Conservation (phyloP, 352 stramenopile species). For the Pythium insidiosum region DNA sequence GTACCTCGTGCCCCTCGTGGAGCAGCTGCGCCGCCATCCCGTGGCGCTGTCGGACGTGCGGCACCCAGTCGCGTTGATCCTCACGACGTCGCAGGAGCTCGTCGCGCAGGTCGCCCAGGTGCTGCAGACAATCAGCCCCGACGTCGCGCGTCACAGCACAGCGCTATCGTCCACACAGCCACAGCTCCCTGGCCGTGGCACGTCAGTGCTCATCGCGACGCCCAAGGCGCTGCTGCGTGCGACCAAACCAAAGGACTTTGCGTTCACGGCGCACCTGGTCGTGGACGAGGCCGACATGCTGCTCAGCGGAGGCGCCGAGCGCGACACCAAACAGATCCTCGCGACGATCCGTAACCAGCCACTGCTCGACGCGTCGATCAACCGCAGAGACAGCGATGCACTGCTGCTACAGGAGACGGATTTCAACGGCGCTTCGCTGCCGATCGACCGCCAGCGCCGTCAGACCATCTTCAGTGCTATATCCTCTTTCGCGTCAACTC, state of each 20-base stretch:
- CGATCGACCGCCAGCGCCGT: no score
- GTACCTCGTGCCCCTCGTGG: conserved; percentile 91
- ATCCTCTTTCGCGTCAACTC: conserved; percentile 38
- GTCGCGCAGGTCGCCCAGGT: conserved; percentile 62
- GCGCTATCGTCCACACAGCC: conserved; percentile 53
- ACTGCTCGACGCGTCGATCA: conserved; percentile 35
- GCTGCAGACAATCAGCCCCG: conserved; percentile 27
- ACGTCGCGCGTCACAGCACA: conserved; percentile 24
- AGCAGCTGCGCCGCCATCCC: conserved; percentile 31
- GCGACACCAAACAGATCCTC: conserved; percentile 75
- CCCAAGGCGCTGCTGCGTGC: conserved; percentile 53
- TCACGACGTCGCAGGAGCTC: conserved; percentile 85
- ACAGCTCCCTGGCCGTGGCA: conserved; percentile 25
- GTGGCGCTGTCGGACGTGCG: conserved; percentile 27
- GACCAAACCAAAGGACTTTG: conserved; percentile 60
- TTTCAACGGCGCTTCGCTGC: no score
- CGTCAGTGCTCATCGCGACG: conserved; percentile 56
- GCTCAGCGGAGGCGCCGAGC: conserved; percentile 61
- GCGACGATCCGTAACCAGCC: conserved; percentile 74
- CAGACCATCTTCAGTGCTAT: conserved; percentile 80
- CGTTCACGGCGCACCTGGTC: conserved; percentile 62
- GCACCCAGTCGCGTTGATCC: conserved; percentile 53
- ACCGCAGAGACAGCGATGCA: conserved; percentile 12
- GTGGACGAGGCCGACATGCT: conserved; percentile 83
- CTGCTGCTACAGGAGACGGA: no score